Evolutionary conservation across 129 eudicot species (phyloP), one percentile per base, ranked within the genome.

Genomic region (Escallonia rubra): DNA sequence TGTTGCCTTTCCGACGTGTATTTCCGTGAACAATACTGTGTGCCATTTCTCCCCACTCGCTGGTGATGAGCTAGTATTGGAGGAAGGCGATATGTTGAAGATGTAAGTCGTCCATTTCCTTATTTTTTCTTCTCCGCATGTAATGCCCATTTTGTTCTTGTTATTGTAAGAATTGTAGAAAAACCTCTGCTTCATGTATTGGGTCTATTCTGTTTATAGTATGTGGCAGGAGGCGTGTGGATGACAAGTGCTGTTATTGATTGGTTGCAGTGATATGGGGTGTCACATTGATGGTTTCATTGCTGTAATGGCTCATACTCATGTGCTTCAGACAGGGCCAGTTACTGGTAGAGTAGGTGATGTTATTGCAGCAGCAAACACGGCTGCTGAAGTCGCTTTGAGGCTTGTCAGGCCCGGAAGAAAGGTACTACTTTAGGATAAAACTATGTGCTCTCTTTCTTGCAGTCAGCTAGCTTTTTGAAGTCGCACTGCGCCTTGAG

Each of bases 241-340:
- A 23, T 23, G 34, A 23, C 34, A 23, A 23, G 34, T 23, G 34
- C 34, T 23, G 61, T 67, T 43, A 45, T 59, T 70, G 45, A 47
- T 59, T 91, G 77, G 57, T 38, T 79, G 60, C 86, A 92, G 96
- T 71, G 96, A 89, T 73, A 75, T 93, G 90, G 96, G 98, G 43
- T 93, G 98, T 75, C 98, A 93, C 67, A 87, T 93, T 11, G 96
- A 93, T 72, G 98, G 96, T 10, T 93, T 93, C 75, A 89, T 93
- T 66, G 92, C 96, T 60, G 87, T 85, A 71, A 90, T 93, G 70
- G 98, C 79, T 8, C 96, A 93, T 65, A 94, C 99, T 11, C 97
- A 87, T 78, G 93, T 79, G 11, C 86, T 94, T 72, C 95, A 87
- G 74, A 74, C 81, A 52, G 93, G 97, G 7, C 90, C 96, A 41